Conservation (phyloP, 495 filamentous ascomycete genomes). For the Tuber umbilicatum region DNA sequence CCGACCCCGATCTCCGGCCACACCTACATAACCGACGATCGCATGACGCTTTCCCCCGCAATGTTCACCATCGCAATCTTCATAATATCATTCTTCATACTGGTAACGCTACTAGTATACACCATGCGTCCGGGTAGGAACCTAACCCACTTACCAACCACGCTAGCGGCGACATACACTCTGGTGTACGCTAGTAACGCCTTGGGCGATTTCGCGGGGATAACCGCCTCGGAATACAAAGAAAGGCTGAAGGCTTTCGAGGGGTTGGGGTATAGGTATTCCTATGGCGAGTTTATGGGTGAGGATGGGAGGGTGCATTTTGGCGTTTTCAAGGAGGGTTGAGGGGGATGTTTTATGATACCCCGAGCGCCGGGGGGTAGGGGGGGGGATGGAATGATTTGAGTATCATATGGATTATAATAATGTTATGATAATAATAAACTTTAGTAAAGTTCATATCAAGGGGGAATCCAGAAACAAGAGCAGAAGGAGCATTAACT, state of each 20-base stretch:
- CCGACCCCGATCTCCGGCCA: neutral
- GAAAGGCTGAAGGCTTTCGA: neutral
- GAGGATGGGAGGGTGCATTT: neutral
- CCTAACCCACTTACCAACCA: conserved; percentile 10
- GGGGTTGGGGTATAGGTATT: neutral
- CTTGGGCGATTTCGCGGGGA: neutral
- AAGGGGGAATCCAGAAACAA: neutral
- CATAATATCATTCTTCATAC: conserved; percentile 11
- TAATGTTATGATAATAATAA: too few species aligned
- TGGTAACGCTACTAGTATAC: conserved; percentile 2
- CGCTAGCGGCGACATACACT: conserved; percentile 7
- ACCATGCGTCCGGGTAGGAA: neutral
- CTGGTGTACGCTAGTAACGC: conserved; percentile 15
- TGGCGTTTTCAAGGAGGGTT: neutral
- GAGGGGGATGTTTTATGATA: neutral
- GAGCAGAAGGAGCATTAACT: neutral
- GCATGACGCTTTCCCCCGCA: neutral
- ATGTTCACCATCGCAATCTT: conserved; percentile 9
- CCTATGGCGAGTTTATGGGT: neutral
- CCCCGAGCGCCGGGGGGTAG: too few species aligned
- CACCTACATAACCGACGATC: neutral
- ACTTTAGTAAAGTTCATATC: neutral
- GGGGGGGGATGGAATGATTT: neutral
- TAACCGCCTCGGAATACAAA: neutral
- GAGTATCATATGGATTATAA: too few species aligned